Evolutionary conservation across 139 green algal genomes (phyloP), one percentile per base, ranked within the genome.

Genomic region (Coelastrella sp.): DNA sequence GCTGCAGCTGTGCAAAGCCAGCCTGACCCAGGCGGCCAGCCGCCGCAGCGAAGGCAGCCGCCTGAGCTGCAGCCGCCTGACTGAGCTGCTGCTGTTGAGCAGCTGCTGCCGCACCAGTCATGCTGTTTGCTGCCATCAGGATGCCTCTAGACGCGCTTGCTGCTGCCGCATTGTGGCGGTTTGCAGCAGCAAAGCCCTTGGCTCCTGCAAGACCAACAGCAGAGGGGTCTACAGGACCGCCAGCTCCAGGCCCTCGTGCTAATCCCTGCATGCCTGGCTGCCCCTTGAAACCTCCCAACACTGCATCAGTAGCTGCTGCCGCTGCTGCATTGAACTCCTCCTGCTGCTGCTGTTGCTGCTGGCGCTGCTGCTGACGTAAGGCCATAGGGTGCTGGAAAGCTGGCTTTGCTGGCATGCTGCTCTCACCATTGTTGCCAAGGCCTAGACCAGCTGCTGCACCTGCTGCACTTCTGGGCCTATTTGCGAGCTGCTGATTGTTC

Each of bases 361-460:
- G 84, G 64, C 82, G 82, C 68, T 88, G 83, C 73, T 83, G 85
- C 84, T 89, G 84, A n/a, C 71, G 84, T 20, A 89, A 68, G 4
- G 84, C 71, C 84, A 80, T 89, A 17, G 84, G 81, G 64, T 87
- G 81, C 61, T n/a, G 56, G 64, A 87, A 87, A 4, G 77, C 54
- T 83, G 77, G 74, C 54, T 83, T 64, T 83, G 32, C 54, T 58
- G 77, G 11, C 8, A 8, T 23, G 13, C 8, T 22, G 3, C 11
- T 5, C 5, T 80, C 23, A 16, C 3, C 10, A 13, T 19, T 57
- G 74, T 58, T 80, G 74, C 74, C 17, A n/a, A 76, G 3, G 8
- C 65, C 59, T n/a, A 74, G 32, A 8, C 80, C 80, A 22, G 80
- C 80, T 73, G 80, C 80, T 20, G 64, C 64, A 71, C 80, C 80